Percentiles rank a stretch among this genome's conserved stretches.
These are phyloP conservation scores for Thozetella sp. DNA, from an alignment of 495 filamentous ascomycete species.

Conservation along the genomic window DNA sequence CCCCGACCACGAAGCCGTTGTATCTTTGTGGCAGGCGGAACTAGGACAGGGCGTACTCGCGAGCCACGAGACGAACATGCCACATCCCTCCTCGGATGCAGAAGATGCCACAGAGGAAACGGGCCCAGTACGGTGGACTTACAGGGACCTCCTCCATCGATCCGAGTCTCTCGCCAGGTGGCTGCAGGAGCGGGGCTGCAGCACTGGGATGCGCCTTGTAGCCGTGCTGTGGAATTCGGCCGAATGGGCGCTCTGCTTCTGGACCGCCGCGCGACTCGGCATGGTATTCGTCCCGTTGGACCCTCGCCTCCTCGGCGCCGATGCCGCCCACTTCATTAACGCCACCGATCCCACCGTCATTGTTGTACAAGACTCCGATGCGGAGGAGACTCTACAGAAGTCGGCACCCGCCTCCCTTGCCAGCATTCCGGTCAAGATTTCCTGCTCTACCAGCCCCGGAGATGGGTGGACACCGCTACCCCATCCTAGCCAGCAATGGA, in stretches of 20 bases:
- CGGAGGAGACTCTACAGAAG: background rate
- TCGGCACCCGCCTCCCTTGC: background rate
- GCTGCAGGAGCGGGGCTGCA: conserved; percentile 7
- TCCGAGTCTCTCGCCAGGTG: conserved; percentile 7
- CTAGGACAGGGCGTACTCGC: background rate
- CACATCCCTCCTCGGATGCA: background rate
- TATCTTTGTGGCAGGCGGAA: conserved; percentile 16
- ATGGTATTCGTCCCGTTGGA: conserved; percentile 29
- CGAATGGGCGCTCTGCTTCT: conserved; percentile 33
- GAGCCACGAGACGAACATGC: background rate
- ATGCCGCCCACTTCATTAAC: conserved; percentile 18
- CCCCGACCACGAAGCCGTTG: conserved; percentile 15
- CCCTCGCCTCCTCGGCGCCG: conserved; percentile 16
- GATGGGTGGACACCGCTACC: background rate
- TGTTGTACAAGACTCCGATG: conserved; percentile 20
- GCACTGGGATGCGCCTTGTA: conserved; percentile 12
- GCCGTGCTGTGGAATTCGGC: conserved; percentile 29
- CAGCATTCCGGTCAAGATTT: background rate
- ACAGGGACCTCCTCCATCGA: conserved; percentile 5
- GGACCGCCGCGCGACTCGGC: conserved; percentile 27
- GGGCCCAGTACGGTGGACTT: conserved; percentile 12
- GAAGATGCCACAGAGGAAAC: background rate
- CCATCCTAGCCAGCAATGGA: background rate
- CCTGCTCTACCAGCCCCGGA: background rate
- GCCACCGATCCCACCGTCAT: conserved; percentile 17